These are phyloP conservation scores for Aspergillus cavernicola DNA, from an alignment of 495 filamentous ascomycete species.

Conservation along the genomic window DNA sequence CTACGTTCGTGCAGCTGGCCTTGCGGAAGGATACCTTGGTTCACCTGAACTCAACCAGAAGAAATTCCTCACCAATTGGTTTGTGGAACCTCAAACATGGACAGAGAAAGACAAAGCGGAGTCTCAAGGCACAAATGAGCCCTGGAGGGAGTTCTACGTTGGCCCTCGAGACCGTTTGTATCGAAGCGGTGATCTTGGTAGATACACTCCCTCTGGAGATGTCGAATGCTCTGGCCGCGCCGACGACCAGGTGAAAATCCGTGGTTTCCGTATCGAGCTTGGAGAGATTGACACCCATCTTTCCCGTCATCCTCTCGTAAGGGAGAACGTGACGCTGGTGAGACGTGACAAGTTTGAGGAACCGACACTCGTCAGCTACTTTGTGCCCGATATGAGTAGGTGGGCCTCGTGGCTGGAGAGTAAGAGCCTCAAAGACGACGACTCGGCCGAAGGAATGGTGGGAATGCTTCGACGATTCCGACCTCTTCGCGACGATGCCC, in stretches of 20 bases:
- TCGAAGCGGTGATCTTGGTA: constrained; percentile 75
- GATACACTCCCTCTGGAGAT: constrained; percentile 69
- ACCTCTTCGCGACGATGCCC: constrained; percentile 67
- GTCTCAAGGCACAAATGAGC: constrained; percentile 33
- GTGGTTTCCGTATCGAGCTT: constrained; percentile 92
- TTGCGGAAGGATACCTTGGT: constrained; percentile 84
- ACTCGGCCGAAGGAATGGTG: constrained; percentile 51
- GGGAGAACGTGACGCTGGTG: constrained; percentile 85
- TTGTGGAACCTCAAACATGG: constrained; percentile 74
- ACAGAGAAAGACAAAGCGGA: constrained; percentile 54
- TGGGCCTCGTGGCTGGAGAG: constrained; percentile 66
- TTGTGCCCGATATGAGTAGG: constrained; percentile 74
- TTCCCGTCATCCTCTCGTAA: constrained; percentile 69
- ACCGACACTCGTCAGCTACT: constrained; percentile 82
- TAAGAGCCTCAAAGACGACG: constrained; percentile 48
- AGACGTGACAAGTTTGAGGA: constrained; percentile 88
- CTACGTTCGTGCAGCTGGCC: constrained; percentile 80
- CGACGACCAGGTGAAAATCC: constrained; percentile 92
- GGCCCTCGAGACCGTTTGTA: constrained; percentile 88
- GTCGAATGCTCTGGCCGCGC: constrained; percentile 74
- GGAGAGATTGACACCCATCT: constrained; percentile 90
- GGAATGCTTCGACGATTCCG: constrained; percentile 61
- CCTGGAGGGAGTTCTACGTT: constrained; percentile 76
- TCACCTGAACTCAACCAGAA: constrained; percentile 63
- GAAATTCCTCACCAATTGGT: constrained; percentile 91